Conservation (phyloP, 495 filamentous ascomycete genomes). For the Parathielavia appendiculata region DNA sequence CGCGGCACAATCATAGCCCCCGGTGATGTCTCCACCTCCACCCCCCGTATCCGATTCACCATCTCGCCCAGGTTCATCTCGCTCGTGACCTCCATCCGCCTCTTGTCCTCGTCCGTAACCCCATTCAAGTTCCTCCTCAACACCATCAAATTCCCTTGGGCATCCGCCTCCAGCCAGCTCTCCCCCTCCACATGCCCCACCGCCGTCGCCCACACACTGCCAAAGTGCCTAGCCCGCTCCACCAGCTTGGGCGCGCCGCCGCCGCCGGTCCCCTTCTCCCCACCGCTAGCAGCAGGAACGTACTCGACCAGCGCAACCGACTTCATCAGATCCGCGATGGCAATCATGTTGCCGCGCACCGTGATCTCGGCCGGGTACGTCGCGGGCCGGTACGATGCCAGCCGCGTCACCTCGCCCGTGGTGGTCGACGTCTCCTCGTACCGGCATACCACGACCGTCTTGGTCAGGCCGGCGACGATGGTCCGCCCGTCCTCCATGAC, state of each 20-base stretch:
- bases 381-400: conserved; percentile 71
- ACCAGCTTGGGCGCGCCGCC: conserved; percentile 47
- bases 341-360: conserved; percentile 64
- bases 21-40: conserved; percentile 53
- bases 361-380: conserved; percentile 83
- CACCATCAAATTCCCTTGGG: conserved; percentile 81
- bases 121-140: conserved; percentile 65
- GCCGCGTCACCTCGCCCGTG: conserved; percentile 53
- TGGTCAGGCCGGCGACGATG: conserved; percentile 75
- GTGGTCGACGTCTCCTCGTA: conserved; percentile 47
- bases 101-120: conserved; percentile 66
- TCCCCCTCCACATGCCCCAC: conserved; percentile 62
- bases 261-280: conserved; percentile 30
- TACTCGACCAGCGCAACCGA: conserved; percentile 73
- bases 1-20: conserved; percentile 67
- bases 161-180: conserved; percentile 73
- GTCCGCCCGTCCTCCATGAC: conserved; percentile 50
- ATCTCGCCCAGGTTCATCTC: conserved; percentile 86
- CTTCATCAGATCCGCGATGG: conserved; percentile 92
- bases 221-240: conserved; percentile 75
- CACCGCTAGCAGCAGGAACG: conserved; percentile 43
- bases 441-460: conserved; percentile 68
- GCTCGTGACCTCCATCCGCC: conserved; percentile 63
- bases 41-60: conserved; percentile 70
- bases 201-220: conserved; percentile 76